phyloP scores from a whole-genome alignment of 1,284 basidiomycete species.

The Ustilago trichophora region DNA sequence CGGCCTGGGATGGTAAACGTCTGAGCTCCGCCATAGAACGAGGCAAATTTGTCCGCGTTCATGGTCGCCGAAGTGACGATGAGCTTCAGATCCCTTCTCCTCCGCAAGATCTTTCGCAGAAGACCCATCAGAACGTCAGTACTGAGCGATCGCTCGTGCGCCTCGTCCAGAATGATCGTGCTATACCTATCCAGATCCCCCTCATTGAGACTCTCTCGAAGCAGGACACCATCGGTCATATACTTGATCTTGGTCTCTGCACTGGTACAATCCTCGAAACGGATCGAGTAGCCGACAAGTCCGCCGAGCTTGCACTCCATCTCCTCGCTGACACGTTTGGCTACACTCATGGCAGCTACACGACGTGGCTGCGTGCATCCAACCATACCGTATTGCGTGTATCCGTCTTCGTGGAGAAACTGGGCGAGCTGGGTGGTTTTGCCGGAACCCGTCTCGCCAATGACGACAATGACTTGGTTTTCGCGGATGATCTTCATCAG shows the following conservation, averaged over 20 bases:
- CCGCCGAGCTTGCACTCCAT: conserved; percentile 80
- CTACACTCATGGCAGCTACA: conserved; percentile 98
- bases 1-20: conserved; percentile 96
- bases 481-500: conserved; percentile 88
- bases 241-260: conserved; percentile 89
- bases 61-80: conserved; percentile 99
- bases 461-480: conserved; percentile 91
- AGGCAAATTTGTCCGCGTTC: conserved; percentile 96
- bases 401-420: conserved; percentile 94
- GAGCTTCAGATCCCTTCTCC: conserved; percentile 89
- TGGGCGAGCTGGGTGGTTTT: conserved; percentile 93
- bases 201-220: conserved; percentile 94
- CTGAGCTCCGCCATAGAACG: conserved; percentile 92
- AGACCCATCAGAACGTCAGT: conserved; percentile 98
- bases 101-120: conserved; percentile 86
- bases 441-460: conserved; percentile 94
- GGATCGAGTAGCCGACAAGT: conserved; percentile 93
- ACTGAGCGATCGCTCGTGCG: conserved; percentile 92
- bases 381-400: conserved; percentile 84
- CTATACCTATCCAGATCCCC: conserved; percentile 93
- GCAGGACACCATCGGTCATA: conserved; percentile 97
- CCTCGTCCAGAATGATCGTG: conserved; percentile 95
- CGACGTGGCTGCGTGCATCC: conserved; percentile 96
- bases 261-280: conserved; percentile 95
- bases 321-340: conserved; percentile 97